phyloP scores from a whole-genome alignment of 805 yeast genomes.

The Soucietia sequanensis region DNA sequence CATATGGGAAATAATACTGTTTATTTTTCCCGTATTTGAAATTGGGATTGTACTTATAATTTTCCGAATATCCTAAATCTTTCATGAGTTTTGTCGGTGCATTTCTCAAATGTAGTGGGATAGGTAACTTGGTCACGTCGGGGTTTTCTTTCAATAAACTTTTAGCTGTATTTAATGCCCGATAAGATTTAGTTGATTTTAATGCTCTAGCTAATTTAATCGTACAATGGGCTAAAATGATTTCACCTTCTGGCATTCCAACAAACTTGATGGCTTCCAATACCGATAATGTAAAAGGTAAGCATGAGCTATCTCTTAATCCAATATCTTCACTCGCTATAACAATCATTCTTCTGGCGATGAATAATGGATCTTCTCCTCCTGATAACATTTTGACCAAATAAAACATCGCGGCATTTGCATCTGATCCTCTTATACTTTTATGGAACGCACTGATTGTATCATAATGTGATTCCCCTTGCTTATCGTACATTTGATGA shows the following conservation, averaged over 20 bases:
- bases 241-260: slow-evolving; percentile 94
- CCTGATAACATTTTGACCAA: slow-evolving; percentile 85
- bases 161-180: slow-evolving; percentile 74
- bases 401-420: slow-evolving; percentile 88
- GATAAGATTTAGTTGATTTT: slow-evolving; percentile 82
- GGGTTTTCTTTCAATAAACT: slow-evolving; percentile 56
- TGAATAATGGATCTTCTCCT: slow-evolving; percentile 90
- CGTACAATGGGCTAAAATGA: slow-evolving; percentile 87
- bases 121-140: slow-evolving; percentile 56
- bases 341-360: slow-evolving; percentile 87
- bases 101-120: slow-evolving; percentile 83
- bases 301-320: slow-evolving; percentile 71
- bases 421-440: slow-evolving; percentile 83
- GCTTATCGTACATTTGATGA: slow-evolving; percentile 69
- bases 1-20: slow-evolving; percentile 77
- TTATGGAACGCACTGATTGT: slow-evolving; percentile 95
- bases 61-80: slow-evolving; percentile 80
- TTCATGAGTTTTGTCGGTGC: slow-evolving; percentile 94
- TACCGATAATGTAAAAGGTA: slow-evolving; percentile 84
- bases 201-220: slow-evolving; percentile 84
- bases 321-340: slow-evolving; percentile 97
- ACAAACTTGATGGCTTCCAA: slow-evolving; percentile 85
- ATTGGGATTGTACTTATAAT: slow-evolving; percentile 87
- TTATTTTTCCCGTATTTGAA: slow-evolving; percentile 67
- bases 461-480: slow-evolving; percentile 93